Evolutionary conservation across 306 rosid species (phyloP).

Genomic region (Trifolium fragiferum): DNA sequence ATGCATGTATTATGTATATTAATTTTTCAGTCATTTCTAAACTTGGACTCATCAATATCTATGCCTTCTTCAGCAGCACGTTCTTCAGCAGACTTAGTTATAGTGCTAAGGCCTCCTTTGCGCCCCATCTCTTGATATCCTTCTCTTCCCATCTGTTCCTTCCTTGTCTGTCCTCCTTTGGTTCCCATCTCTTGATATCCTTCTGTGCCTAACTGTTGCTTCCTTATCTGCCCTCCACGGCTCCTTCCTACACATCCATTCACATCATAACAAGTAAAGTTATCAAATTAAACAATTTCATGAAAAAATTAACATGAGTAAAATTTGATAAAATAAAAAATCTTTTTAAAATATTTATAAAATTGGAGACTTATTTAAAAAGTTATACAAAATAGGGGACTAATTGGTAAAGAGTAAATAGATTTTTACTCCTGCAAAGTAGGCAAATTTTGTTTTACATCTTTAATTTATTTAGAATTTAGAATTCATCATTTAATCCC

Average conservation of each 20-base stretch:
- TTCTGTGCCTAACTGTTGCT: slow-evolving; percentile 66
- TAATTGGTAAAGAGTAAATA: too few species aligned
- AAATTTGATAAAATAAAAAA: too few species aligned
- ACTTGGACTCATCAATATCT: slow-evolving; percentile 58
- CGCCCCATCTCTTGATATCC: slow-evolving; percentile 70
- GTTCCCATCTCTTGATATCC: slow-evolving; percentile 67
- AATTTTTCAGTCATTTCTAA: not conserved
- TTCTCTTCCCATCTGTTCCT: slow-evolving; percentile 63
- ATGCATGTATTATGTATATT: not conserved
- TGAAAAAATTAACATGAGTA: too few species aligned
- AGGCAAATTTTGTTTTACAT: too few species aligned
- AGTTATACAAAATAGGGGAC: too few species aligned
- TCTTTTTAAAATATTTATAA: too few species aligned
- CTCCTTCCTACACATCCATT: slow-evolving; percentile 53
- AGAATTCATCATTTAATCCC: too few species aligned
- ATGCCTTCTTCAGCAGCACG: slow-evolving; percentile 66
- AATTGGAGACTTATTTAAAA: too few species aligned
- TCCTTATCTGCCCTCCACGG: slow-evolving; percentile 71
- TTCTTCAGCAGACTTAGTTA: slow-evolving; percentile 59
- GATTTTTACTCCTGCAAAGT: too few species aligned
- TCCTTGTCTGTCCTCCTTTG: slow-evolving; percentile 69
- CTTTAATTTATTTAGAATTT: too few species aligned
- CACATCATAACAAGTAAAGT: not conserved
- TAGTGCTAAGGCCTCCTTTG: slow-evolving; percentile 71
- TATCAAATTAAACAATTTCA: too few species aligned